A percentile compares a stretch with the other conserved stretches of the same genome.
Evolutionary conservation across 2,329 filamentous ascomycete genomes (phyloP).

Genomic region (Sodiomyces alkalinus): DNA sequence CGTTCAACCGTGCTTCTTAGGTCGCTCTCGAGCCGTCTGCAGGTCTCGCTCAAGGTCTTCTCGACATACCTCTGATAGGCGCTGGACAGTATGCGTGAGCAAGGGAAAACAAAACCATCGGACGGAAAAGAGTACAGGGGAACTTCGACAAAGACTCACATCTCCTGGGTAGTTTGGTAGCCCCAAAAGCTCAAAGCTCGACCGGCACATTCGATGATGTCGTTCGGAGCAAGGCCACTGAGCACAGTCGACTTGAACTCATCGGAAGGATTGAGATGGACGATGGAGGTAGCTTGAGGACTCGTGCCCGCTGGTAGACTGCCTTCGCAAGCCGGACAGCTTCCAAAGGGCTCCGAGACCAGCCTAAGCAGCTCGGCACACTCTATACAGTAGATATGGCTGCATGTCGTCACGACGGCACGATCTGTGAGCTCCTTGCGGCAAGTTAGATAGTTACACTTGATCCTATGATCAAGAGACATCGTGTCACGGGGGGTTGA

Average conservation of each 20-base stretch:
- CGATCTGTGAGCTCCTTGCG: conserved; percentile 50
- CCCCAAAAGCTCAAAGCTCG: conserved; percentile 72
- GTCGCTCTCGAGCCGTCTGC: conserved; percentile 44
- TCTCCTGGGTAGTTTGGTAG: conserved; percentile 73
- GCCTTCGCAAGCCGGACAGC: conserved; percentile 64
- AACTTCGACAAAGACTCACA: conserved; percentile 31
- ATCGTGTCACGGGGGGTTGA: too few relatives aligned
- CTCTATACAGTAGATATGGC: conserved; percentile 71
- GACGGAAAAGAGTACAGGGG: too few relatives aligned
- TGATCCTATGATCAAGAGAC: too few relatives aligned
- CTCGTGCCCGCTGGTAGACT: conserved; percentile 51
- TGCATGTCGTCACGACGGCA: conserved; percentile 82
- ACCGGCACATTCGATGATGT: conserved; percentile 77
- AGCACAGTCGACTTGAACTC: conserved; percentile 82
- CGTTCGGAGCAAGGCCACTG: conserved; percentile 64
- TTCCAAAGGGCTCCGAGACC: conserved; percentile 32
- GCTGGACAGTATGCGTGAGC: too few relatives aligned
- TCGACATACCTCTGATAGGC: conserved; percentile 65
- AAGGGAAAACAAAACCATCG: too few relatives aligned
- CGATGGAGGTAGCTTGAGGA: conserved; percentile 59
- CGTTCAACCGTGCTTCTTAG: conserved; percentile 62
- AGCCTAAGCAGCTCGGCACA: conserved; percentile 56
- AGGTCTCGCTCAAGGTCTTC: conserved; percentile 59
- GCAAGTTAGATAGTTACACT: conserved; percentile 72
- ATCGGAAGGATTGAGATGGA: conserved; percentile 62